Percentiles rank a stretch among this genome's conserved stretches.
Evolutionary conservation across 1,284 basidiomycete species (phyloP).

Genomic region (Pseudozyma flocculosa): DNA sequence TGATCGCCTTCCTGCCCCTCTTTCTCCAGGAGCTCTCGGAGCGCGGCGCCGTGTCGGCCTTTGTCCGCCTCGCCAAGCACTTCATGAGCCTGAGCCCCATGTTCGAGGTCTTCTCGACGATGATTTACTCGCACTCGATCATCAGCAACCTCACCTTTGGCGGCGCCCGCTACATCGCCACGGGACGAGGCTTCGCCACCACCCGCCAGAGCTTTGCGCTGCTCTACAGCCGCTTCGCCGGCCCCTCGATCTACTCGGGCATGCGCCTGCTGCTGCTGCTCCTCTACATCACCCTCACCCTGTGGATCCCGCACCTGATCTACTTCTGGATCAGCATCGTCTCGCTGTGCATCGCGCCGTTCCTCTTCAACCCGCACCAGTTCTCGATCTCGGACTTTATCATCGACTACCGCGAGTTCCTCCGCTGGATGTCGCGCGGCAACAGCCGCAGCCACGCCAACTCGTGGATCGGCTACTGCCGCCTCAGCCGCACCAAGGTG

Average conservation of each 20-base stretch:
- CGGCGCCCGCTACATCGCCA: constrained; percentile 58
- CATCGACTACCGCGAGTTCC: constrained; percentile 58
- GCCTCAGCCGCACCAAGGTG: constrained; percentile 56
- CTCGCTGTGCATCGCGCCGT: constrained; percentile 56
- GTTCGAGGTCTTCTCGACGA: constrained; percentile 58
- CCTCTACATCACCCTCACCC: constrained; percentile 56
- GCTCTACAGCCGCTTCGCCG: constrained; percentile 57
- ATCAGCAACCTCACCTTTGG: constrained; percentile 57
- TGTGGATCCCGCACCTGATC: constrained; percentile 58
- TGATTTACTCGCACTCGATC: constrained; percentile 58
- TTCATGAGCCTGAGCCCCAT: constrained; percentile 55
- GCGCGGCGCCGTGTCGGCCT: constrained; percentile 55
- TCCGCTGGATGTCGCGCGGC: constrained; percentile 58
- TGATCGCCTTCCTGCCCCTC: constrained; percentile 58
- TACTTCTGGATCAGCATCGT: constrained; percentile 58
- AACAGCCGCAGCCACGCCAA: constrained; percentile 58
- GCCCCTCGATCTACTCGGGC: constrained; percentile 57
- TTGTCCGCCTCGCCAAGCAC: constrained; percentile 56
- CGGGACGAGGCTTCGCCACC: constrained; percentile 57
- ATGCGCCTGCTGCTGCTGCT: constrained; percentile 54
- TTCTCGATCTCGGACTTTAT: constrained; percentile 56
- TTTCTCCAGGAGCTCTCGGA: constrained; percentile 58
- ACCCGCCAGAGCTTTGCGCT: constrained; percentile 55
- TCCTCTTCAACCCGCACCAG: constrained; percentile 59
- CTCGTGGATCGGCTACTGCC: constrained; percentile 59